Evolutionary conservation across 129 eudicot species (phyloP), one percentile per base, ranked within the genome.

Genomic region (Oenanthe sinensis): DNA sequence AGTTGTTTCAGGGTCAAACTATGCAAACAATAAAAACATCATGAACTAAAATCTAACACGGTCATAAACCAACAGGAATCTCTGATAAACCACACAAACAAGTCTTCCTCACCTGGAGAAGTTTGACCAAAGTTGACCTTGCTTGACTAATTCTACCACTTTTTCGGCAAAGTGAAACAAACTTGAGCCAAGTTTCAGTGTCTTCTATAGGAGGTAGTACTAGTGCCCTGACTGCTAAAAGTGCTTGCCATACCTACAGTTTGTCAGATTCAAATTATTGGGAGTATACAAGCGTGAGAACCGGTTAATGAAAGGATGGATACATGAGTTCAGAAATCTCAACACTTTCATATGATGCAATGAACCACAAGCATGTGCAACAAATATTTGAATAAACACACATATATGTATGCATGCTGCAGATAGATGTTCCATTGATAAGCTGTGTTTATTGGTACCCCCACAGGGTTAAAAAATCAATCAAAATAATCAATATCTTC

Each of bases 131-230:
- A 65, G 97, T 96, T 76, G 97, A 92, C 83, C 90, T 89, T 52
- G 99, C 97, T 81, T 96, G 99, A 85, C 90, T 96, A 60, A 96
- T 90, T 83, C 97, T 86, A 76, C 99, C 97, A 90, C 87, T 92
- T 81, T 92, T 92, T 74, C 99, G 88, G 83, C 99, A 96, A 65
- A 96, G 93, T 30, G 95, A 90, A 71, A 96, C 93, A 87, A 96
- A 96, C 79, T 96, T 92, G 78, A 92, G 84, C 99, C 99, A 96
- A 77, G 95, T 96, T 83, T 96, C 99, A 60, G 84, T 85, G 74
- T 96, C 99, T 78, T 96, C 99, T 75, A 92, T 86, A 60, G 97
- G 99, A 75, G 99, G 99, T 50, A 96, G 80, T 50, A 96, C 99
- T 45, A 96, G 96, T 17, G 97, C 91, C 87, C 99, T 90, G 78